A percentile compares a stretch with the other conserved stretches of the same genome.
Conservation (phyloP, 345 rosid genomes). For the Salix exigua region DNA sequence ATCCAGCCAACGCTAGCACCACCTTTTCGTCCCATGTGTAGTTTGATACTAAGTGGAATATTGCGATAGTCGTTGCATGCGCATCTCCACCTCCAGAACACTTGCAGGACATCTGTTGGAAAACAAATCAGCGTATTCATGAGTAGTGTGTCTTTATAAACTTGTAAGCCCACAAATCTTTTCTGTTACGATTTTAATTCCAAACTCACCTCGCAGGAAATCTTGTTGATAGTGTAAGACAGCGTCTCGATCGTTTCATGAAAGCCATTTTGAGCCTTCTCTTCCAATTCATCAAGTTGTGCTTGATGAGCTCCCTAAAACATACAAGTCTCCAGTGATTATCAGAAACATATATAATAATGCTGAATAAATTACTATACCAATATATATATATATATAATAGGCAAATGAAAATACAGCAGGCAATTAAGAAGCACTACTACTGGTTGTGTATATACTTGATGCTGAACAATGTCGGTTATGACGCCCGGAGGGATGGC, state of each 20-base stretch:
- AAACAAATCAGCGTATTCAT: background rate
- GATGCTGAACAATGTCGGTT: conserved; percentile 8
- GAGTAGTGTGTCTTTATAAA: background rate
- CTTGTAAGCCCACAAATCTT: background rate
- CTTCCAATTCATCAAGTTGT: conserved; percentile 34
- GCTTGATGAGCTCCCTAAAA: conserved; percentile 25
- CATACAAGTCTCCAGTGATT: background rate
- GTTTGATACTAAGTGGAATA: conserved; percentile 18
- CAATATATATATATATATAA: background rate
- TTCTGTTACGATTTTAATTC: background rate
- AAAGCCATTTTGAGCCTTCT: conserved; percentile 29
- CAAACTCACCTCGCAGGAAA: conserved; percentile 53
- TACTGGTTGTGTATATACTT: conserved; percentile 6
- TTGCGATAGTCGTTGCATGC: conserved; percentile 18
- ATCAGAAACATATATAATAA: background rate
- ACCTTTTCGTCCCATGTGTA: conserved; percentile 28
- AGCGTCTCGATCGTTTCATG: conserved; percentile 40
- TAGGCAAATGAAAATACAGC: background rate
- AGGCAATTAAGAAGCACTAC: too few species aligned
- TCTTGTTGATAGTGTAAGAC: conserved; percentile 39
- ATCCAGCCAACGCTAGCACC: conserved; percentile 23
- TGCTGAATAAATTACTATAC: background rate
- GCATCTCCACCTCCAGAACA: conserved; percentile 20
- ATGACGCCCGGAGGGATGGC: too few species aligned
- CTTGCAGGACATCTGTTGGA: conserved; percentile 21